Evolutionary conservation across 2,329 filamentous ascomycete species (phyloP), one percentile per base, ranked within the genome.

Genomic region (Apiospora phragmitis): DNA sequence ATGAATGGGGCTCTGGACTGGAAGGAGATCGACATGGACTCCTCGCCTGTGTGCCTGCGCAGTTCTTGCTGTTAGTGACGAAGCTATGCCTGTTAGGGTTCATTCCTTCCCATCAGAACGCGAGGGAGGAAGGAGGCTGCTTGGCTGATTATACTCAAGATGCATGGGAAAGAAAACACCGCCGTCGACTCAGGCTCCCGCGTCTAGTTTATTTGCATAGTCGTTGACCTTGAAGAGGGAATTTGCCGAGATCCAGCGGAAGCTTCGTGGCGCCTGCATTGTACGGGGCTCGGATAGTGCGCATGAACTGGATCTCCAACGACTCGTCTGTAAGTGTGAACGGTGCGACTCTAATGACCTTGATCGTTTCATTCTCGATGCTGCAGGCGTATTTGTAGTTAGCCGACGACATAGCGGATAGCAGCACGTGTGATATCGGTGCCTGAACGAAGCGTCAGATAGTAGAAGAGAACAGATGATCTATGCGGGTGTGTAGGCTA

Each of bases 1-100:
- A 80, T 78, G 72, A 84, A 85, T 0, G 76, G 77, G 0, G 26
- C 24, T 0, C 11, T 9, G 1, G 76, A 73, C 0, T 11, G 4
- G 70, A 84, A 81, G 8, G 70, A 51, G 55, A 84, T 79, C 81
- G 81, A 83, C 80, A 83, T 81, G 0, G 82, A 82, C 67, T 84
- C 82, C 11, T 73, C 77, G 72, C 81, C 41, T 47, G 11, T 68
- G 9, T 77, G 72, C 81, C 41, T 47, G 11, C 49, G 9, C 11
- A 21, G 3, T 32, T 16, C 9, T 16, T 29, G 6, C 12, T 29
- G 49, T 51, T 12, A 51, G 49, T 24, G 12, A 4, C 12, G 32
- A 16, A 26, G 14, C 14, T 4, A 9, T 29, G 3, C 35, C n/a
- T n/a, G n/a, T n/a, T n/a, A n/a, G n/a, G n/a, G n/a, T n/a, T n/a